Base-by-base conservation (phyloP, 2,329 filamentous ascomycete species). In the Botrytis pseudocinerea region DNA sequence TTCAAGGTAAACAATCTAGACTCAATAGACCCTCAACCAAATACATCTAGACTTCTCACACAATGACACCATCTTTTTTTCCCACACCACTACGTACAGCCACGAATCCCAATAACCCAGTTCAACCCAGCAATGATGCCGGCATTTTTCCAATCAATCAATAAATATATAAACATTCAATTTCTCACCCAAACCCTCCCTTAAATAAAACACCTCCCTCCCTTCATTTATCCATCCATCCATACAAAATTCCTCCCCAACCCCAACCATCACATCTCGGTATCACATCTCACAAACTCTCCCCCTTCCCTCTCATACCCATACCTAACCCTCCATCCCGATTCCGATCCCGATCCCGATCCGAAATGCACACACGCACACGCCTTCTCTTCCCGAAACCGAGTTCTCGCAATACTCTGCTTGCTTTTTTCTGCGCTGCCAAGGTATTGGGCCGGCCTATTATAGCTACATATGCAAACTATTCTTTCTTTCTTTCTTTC, bases 201-300 rank as follows among this genome's bases (percentile, higher is more conserved):
- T 20, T n/a, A 32, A 44, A 28, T 25, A 4, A 46, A 25, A 9
- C n/a, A 44, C 0, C 18, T 10, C 25, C 35, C 62, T 18, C 14
- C n/a, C 40, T n/a, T 16, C 25, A 10, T 25, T 20, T 7, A 46
- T 46, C 44, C 12, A 46, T 20, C 16, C 44, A 20, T 20, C 7
- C 44, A 46, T 7, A 46, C 44, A 3, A n/a, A 62, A 18, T n/a
- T 22, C 38, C 32, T 12, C 8, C n/a, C 10, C 62, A 54, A n/a
- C n/a, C 62, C 28, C 20, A 25, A n/a, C 28, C 12, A 40, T 38
- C 20, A 20, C 40, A 46, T 16, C 40, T 64, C 62, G 62, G 38
- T 64, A 64, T 64, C 62, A 65, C n/a, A 46, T 63, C 9, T 63
- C 40, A 63, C 40, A 63, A 63, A 63, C 14, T 38, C 25, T 16